phyloP scores from a whole-genome alignment of 148 eudicot genomes.

The Rhododendron kiyosumense region DNA sequence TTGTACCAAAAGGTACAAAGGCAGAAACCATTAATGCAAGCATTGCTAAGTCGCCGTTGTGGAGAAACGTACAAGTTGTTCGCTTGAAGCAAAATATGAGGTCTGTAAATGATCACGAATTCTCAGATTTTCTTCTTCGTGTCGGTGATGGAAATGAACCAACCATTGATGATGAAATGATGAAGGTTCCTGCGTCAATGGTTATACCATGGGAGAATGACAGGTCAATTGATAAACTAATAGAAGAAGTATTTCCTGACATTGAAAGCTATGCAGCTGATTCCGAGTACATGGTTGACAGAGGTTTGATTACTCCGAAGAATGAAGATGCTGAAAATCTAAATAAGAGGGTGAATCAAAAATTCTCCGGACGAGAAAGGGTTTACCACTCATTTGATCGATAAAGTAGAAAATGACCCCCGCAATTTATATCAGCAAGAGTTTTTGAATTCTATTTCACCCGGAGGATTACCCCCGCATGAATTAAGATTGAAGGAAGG shows the following conservation, averaged over 20 bases:
- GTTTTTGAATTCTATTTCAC: neutral
- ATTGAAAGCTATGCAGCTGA: neutral
- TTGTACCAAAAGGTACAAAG: too few species aligned
- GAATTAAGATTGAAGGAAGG: neutral
- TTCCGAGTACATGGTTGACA: neutral
- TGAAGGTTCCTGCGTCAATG: neutral
- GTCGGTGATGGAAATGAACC: neutral
- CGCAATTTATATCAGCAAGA: neutral
- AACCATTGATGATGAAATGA: neutral
- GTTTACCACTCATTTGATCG: neutral
- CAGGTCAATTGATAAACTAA: neutral
- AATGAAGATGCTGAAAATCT: neutral
- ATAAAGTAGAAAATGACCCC: neutral
- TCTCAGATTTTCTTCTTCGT: neutral
- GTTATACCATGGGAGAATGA: neutral
- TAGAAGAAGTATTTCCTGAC: neutral
- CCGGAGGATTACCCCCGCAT: neutral
- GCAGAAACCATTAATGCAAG: too few species aligned
- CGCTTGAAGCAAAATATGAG: neutral
- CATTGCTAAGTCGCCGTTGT: too few species aligned
- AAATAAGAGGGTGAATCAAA: neutral
- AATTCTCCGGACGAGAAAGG: neutral
- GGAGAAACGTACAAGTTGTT: neutral
- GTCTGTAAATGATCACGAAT: neutral
- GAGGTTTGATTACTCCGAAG: neutral